Percentiles rank a stretch among this genome's conserved stretches.
Evolutionary conservation across 768 basidiomycete genomes (phyloP).

Genomic region (Rhodotorula diobovata): DNA sequence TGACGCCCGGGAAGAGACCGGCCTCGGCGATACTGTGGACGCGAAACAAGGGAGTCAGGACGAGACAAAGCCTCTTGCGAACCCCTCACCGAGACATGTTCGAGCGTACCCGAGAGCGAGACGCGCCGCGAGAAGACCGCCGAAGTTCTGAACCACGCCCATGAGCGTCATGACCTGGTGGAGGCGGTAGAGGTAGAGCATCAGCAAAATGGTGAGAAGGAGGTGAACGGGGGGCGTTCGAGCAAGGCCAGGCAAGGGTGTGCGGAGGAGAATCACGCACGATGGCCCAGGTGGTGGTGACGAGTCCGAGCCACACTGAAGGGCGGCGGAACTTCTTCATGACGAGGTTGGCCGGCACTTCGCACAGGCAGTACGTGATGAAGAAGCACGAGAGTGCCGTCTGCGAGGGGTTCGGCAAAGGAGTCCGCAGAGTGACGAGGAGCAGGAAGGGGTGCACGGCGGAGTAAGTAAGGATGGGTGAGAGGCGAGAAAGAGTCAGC

Average conservation of each 20-base stretch:
- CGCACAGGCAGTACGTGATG: constrained; percentile 10
- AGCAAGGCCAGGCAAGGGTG: too few relatives aligned
- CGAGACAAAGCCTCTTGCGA: not conserved
- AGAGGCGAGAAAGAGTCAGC: not conserved
- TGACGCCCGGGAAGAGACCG: constrained; percentile 16
- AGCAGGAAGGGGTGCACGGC: too few relatives aligned
- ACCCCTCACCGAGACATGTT: not conserved
- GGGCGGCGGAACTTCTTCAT: constrained; percentile 3
- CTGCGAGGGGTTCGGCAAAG: too few relatives aligned
- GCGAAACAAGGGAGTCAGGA: not conserved
- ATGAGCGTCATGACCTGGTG: constrained; percentile 2
- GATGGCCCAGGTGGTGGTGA: constrained; percentile 32
- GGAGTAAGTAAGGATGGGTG: too few relatives aligned
- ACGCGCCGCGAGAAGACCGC: constrained; percentile 37
- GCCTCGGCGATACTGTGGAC: constrained; percentile 7
- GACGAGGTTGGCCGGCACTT: constrained; percentile 1
- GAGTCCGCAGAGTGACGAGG: too few relatives aligned
- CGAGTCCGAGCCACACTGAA: constrained; percentile 29
- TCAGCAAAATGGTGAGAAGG: not conserved
- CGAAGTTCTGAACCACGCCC: constrained; percentile 27
- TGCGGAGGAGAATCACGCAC: constrained; percentile 7
- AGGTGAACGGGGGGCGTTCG: not conserved
- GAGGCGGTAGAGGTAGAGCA: not conserved
- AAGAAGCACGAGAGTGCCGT: not conserved
- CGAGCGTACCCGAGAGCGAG: constrained; percentile 26